Percentiles rank a stretch among this genome's conserved stretches.
Evolutionary conservation across 345 rosid genomes (phyloP).

Genomic region (Pistacia atlantica): DNA sequence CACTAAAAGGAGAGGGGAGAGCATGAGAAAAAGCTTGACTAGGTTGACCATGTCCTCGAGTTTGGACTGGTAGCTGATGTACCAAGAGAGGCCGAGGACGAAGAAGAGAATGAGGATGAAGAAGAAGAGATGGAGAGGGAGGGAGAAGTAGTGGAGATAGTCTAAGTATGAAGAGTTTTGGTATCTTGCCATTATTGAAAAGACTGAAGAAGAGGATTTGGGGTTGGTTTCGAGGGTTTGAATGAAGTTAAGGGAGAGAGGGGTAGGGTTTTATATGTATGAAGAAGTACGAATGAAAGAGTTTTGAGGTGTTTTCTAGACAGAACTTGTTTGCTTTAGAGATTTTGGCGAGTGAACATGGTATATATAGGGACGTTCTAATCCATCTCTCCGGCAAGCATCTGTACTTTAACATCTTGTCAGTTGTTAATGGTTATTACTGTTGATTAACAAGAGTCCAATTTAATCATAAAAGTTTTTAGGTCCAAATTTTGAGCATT

Average conservation of each 20-base stretch:
- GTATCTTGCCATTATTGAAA: constrained; percentile 32
- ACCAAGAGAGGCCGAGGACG: constrained; percentile 49
- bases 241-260: too few species aligned
- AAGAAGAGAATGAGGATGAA: constrained; percentile 39
- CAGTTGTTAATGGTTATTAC: too few species aligned
- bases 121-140: constrained; percentile 48
- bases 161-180: constrained; percentile 29
- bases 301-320: background rate
- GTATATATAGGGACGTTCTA: background rate
- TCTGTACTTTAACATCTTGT: too few species aligned
- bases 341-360: background rate
- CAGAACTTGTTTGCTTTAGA: background rate
- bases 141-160: constrained; percentile 30
- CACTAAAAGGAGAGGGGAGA: constrained; percentile 48
- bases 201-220: too few species aligned
- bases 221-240: too few species aligned
- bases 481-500: too few species aligned
- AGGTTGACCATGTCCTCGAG: constrained; percentile 45
- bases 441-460: too few species aligned
- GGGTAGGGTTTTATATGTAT: background rate
- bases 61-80: constrained; percentile 47
- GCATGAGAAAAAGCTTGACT: constrained; percentile 48
- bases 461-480: too few species aligned
- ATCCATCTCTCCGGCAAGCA: too few species aligned
- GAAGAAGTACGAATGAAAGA: background rate